These are phyloP conservation scores for Starmerella ratchasimensis DNA, from an alignment of 805 yeast species.

Conservation along the genomic window DNA sequence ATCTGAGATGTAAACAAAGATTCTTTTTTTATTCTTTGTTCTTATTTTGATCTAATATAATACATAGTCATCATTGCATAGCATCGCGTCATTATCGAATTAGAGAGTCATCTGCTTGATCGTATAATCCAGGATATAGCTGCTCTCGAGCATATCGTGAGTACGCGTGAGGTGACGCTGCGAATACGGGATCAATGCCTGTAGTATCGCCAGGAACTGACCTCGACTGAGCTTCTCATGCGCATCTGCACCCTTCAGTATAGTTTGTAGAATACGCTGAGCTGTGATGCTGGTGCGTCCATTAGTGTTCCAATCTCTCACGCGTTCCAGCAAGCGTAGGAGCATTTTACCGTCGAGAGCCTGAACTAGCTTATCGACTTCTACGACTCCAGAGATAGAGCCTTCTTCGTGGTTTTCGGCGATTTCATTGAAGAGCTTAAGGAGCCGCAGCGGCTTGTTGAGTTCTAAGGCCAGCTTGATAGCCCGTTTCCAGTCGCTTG, in stretches of 20 bases:
- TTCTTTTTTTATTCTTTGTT: too few species aligned
- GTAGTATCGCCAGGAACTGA: slow-evolving; percentile 54
- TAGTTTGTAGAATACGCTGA: slow-evolving; percentile 57
- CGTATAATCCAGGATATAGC: slow-evolving; percentile 73
- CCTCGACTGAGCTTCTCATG: slow-evolving; percentile 47
- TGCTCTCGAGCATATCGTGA: slow-evolving; percentile 71
- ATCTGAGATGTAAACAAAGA: too few species aligned
- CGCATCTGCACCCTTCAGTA: slow-evolving; percentile 39
- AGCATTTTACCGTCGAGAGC: slow-evolving; percentile 48
- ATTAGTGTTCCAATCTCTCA: slow-evolving; percentile 92
- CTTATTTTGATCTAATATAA: background rate
- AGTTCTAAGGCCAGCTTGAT: slow-evolving; percentile 71
- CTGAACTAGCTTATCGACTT: slow-evolving; percentile 51
- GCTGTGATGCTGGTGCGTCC: slow-evolving; percentile 66
- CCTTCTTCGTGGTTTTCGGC: slow-evolving; percentile 34
- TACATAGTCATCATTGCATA: background rate
- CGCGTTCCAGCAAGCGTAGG: slow-evolving; percentile 47
- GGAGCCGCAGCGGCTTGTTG: slow-evolving; percentile 81
- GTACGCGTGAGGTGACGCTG: slow-evolving; percentile 70
- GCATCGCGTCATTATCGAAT: too few species aligned
- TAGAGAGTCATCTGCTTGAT: slow-evolving; percentile 43
- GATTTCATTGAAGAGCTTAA: slow-evolving; percentile 57
- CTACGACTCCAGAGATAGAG: slow-evolving; percentile 41
- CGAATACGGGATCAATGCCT: slow-evolving; percentile 73
- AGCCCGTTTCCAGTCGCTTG: slow-evolving; percentile 78